Evolutionary conservation across 176 grass and related monocot genomes (phyloP).

Genomic region (Musa schizocarpa): DNA sequence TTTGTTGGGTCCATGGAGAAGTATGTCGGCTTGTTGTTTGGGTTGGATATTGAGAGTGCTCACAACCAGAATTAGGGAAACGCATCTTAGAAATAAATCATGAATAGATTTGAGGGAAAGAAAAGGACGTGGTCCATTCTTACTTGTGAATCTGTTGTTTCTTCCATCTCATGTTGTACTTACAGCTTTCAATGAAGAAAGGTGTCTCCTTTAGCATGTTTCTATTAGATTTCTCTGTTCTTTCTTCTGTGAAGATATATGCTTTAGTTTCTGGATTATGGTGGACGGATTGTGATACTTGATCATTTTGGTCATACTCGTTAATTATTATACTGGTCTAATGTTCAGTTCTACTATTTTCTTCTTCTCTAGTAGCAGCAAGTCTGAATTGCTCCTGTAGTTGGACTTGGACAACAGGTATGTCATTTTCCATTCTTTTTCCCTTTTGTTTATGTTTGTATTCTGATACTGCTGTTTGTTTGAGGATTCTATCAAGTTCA

Average conservation of each 20-base stretch:
- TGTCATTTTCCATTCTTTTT: too few relatives aligned
- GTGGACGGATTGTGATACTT: too few relatives aligned
- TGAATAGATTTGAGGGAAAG: neutral
- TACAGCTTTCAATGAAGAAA: conserved; percentile 9
- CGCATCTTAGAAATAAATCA: conserved; percentile 7
- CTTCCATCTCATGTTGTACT: conserved; percentile 5
- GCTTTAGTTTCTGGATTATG: neutral
- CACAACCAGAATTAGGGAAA: neutral
- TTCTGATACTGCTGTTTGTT: too few relatives aligned
- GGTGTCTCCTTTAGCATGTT: conserved; percentile 7
- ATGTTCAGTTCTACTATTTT: too few relatives aligned
- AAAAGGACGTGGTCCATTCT: neutral
- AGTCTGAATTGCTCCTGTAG: too few relatives aligned
- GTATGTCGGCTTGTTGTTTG: conserved; percentile 6
- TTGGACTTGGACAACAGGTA: too few relatives aligned
- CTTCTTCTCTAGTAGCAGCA: too few relatives aligned
- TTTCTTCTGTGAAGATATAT: neutral
- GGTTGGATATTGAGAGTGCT: conserved; percentile 2
- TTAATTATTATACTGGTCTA: too few relatives aligned
- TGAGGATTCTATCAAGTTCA: too few relatives aligned
- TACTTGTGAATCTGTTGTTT: conserved; percentile 9
- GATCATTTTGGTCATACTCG: too few relatives aligned
- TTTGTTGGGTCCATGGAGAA: conserved; percentile 13
- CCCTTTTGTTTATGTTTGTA: too few relatives aligned
- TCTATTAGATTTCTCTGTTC: neutral